Evolutionary conservation across 805 yeast species (phyloP).

Genomic region (Sugiyamaella chiloensis): DNA sequence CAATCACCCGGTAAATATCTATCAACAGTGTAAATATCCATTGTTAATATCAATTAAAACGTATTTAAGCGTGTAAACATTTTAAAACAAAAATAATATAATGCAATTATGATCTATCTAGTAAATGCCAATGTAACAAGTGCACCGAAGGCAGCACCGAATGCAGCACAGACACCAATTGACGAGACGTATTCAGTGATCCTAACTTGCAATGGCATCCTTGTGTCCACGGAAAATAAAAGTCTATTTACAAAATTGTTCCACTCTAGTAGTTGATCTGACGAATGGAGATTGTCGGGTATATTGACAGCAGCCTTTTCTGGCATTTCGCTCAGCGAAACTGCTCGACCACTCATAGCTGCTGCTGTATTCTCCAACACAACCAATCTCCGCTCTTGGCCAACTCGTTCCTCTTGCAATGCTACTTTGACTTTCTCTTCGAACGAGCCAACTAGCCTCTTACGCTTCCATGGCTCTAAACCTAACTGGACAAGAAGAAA

Average conservation of each 20-base stretch:
- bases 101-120: too few species aligned
- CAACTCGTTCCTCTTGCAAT: constrained; percentile 12
- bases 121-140: constrained; percentile 12
- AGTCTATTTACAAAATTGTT: background rate
- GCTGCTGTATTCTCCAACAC: too few species aligned
- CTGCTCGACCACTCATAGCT: too few species aligned
- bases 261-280: constrained; percentile 1
- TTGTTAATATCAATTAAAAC: too few species aligned
- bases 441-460: constrained; percentile 74
- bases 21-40: too few species aligned
- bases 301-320: too few species aligned
- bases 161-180: constrained; percentile 2
- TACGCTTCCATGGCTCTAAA: constrained; percentile 93
- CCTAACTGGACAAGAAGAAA: constrained; percentile 80
- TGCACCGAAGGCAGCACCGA: constrained; percentile 14
- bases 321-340: too few species aligned
- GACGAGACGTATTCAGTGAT: constrained; percentile 11
- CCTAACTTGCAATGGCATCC: background rate
- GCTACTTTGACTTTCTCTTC: constrained; percentile 67
- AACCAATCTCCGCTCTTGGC: background rate
- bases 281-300: too few species aligned
- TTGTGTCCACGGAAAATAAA: background rate
- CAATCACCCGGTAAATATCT: too few species aligned
- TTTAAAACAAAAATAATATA: too few species aligned
- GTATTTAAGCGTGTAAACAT: too few species aligned